Evolutionary conservation across 2,329 filamentous ascomycete species (phyloP), one percentile per base, ranked within the genome.

Genomic region (Penicillium digitatum): DNA sequence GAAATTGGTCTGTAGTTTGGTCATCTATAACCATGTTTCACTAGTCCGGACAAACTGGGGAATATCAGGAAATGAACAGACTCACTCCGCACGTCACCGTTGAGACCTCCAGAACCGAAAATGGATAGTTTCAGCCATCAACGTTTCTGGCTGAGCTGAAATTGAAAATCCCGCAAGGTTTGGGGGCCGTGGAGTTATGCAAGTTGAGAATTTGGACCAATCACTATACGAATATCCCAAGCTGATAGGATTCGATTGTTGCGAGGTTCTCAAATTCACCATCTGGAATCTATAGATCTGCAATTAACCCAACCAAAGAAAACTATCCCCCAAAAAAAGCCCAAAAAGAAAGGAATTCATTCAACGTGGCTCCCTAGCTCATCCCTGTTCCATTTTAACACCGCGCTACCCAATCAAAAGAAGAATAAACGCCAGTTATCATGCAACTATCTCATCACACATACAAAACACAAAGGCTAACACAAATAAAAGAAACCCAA

Each of bases 371-470:
- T 52, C 26, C 37, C 29, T 27, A 49, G 31, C 46, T 44, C 38
- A 44, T 44, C 52, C 46, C 35, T 48, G 44, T 47, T 47, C 26
- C 52, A 10, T 40, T 20, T 18, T 49, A 48, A 55, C 46, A 48
- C 48, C 54, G 53, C 42, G 49, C 48, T 55, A 55, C 43, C 43
- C 34, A 55, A 54, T 34, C 34, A 18, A 39, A 37, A 20, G 18
- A 26, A 31, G 47, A 38, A 39, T 20, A 26, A 56, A 58, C 56
- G 32, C 48, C 53, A 49, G 26, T 32, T 29, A 51, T 31, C 40
- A 57, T 58, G 56, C 55, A 54, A 35, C 47, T 51, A 50, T 59
- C 42, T 54, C 47, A 29, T 57, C 40, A 55, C 55, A 47, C 54
- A 42, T 52, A 49, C 18, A 12, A 18, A 35, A 26, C 35, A 49